Base-by-base conservation (phyloP, 257 asterid species). In the Solanum clarkiae region DNA sequence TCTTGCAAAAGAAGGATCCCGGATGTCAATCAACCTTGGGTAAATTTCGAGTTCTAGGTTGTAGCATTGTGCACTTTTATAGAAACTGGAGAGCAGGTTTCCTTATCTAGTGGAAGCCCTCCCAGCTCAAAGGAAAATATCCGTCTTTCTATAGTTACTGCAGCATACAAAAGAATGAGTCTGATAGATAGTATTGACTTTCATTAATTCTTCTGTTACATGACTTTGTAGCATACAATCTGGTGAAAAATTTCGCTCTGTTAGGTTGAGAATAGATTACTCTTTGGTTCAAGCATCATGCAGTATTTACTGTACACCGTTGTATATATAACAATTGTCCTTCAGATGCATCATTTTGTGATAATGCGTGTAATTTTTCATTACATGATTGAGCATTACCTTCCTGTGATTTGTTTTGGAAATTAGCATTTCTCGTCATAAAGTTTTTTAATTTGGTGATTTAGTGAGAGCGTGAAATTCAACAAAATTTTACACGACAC, bases 1-100 rank as follows among this genome's bases (percentile, higher is more conserved):
- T 80, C 89, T 95, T 65, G 95, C 95, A 84, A 90, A 89, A 90
- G 96, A 90, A 87, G 99, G 97, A 65, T 22, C 80, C 84, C 84
- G 59, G 60, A 60, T 91, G 74, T 87, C 92, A 74, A 86, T 93
- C 79, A 85, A 91, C 88, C 91, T 94, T 87, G 88, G 99, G 99
- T 94, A 87, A 72, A 71, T n/a, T 82, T 75, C 6, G 53, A 86
- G 62, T 18, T 15, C 36, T 72, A 55, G 49, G 29, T 68, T 84
- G 59, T 65, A 51, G 51, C 45, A 72, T 79, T 66, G 80, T 72
- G 53, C 65, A 63, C 53, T 83, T 72, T 85, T 42, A 5, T 69
- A 29, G 77, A 69, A 69, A 40, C n/a, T 5, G 53, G 53, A 69
- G 7, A 40, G 56, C 36, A 42, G 32, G 54, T 36, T n/a, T 10